Conservation (phyloP, 176 grass and related monocot species). For the Aegilops umbellulata region DNA sequence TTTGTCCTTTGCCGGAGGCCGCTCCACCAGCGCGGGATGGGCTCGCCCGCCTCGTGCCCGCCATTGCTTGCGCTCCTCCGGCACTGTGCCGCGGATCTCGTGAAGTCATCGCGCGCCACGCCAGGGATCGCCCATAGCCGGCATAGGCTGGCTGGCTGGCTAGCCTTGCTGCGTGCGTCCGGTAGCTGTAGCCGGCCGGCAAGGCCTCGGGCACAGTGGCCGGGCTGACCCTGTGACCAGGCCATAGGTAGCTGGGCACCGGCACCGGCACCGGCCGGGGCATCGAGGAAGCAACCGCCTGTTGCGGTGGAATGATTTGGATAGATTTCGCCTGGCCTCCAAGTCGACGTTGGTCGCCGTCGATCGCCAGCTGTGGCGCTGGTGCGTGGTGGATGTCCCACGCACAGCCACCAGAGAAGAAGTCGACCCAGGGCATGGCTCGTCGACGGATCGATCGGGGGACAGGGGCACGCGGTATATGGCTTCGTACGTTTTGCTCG, state of each 20-base stretch:
- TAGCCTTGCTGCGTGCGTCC: not conserved
- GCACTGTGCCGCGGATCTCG: slow-evolving; percentile 38
- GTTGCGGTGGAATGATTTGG: not conserved
- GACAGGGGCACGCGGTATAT: not conserved
- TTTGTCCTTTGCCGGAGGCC: not conserved
- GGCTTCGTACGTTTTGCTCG: not conserved
- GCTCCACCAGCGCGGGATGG: not conserved
- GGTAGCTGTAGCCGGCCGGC: not conserved
- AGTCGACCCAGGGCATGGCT: not conserved
- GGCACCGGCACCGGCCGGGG: not conserved
- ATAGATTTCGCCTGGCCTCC: not conserved
- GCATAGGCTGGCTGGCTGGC: not conserved
- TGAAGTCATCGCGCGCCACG: slow-evolving; percentile 16
- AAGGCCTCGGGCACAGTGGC: not conserved
- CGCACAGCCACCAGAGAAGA: not conserved
- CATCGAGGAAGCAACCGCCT: not conserved
- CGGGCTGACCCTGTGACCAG: not conserved
- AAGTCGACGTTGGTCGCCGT: not conserved
- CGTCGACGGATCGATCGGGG: not conserved
- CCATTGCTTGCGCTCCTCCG: not conserved
- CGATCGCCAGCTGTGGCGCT: not conserved
- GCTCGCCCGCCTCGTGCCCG: not conserved
- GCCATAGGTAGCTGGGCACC: not conserved
- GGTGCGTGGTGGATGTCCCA: not conserved
- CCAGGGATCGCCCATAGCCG: not conserved